Conservation (phyloP, 176 grass and related monocot species). For the Tillandsia leiboldiana region DNA sequence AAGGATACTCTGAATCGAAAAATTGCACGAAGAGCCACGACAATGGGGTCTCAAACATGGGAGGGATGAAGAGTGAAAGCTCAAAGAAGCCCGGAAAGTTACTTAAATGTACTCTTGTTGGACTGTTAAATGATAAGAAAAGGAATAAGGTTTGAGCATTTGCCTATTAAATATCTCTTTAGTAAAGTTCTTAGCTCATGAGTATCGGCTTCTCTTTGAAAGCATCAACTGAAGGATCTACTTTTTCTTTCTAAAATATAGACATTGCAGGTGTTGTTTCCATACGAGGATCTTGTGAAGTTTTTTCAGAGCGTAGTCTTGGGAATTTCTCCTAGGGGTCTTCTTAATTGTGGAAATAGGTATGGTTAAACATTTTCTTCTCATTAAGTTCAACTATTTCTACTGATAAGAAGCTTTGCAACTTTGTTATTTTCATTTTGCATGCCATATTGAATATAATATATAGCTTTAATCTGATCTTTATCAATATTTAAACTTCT, state of each 20-base stretch:
- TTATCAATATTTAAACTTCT: background rate
- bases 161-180: conserved; percentile 14
- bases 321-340: conserved; percentile 74
- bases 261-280: conserved; percentile 61
- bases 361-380: conserved; percentile 23
- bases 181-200: background rate
- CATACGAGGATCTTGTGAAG: conserved; percentile 85
- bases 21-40: conserved; percentile 19
- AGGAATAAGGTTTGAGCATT: conserved; percentile 62
- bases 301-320: conserved; percentile 84
- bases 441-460: background rate
- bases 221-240: background rate
- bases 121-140: conserved; percentile 91
- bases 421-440: background rate
- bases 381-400: conserved; percentile 18
- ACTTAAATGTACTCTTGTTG: conserved; percentile 75
- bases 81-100: conserved; percentile 71
- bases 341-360: conserved; percentile 99
- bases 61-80: conserved; percentile 46
- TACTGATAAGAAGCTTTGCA: background rate
- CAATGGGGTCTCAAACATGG: conserved; percentile 41
- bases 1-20: conserved; percentile 38
- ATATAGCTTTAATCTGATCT: background rate
- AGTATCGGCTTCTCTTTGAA: background rate
- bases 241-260: conserved; percentile 19